Base-by-base conservation (phyloP, 306 rosid genomes). In the Quercus ilex region DNA sequence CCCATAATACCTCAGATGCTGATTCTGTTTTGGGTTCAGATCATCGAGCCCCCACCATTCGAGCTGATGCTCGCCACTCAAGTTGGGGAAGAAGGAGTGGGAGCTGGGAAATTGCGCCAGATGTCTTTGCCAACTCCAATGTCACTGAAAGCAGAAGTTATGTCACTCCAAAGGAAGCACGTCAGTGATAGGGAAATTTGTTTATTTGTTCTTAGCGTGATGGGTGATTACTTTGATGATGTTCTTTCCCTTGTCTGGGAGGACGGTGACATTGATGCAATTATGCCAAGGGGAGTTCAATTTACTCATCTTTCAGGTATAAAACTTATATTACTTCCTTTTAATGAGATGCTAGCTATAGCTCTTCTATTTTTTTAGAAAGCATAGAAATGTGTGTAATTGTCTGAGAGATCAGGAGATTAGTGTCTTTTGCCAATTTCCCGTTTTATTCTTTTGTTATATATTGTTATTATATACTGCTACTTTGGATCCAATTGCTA, bases 31-130 rank as follows among this genome's bases (percentile, higher is more conserved):
- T 92, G 69, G 86, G 92, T n/a, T 84, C 93, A 10, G 97, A 86
- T 84, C 94, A 88, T 79, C 91, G 94, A 31, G 97, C 93, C 31
- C 82, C 90, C 69, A 89, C 93, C n/a, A 94, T 92, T 79, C 87
- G 89, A 31, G 81, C 97, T 4, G 94, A 90, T 41, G 85, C 86
- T 25, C 85, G 97, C 46, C 96, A 87, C 86, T 87, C 93, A 0
- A 92, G 96, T 84, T 89, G 98, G 97, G 96, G 91, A 80, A 87
- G 91, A 84, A 86, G 91, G 77, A 87, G 90, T 80, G 94, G 78
- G 82, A 92, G 86, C 88, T 94, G 94, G 97, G 98, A 94, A 56
- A 90, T 94, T 2, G 89, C 94, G 0, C 87, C 84, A 5, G 96
- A 92, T 4, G 94, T 71, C 63, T 83, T 90, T 75, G 91, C 85